A percentile compares a stretch with the other conserved stretches of the same genome.
phyloP scores from a whole-genome alignment of 2,329 filamentous ascomycete genomes.

The Pezicula radicicola region DNA sequence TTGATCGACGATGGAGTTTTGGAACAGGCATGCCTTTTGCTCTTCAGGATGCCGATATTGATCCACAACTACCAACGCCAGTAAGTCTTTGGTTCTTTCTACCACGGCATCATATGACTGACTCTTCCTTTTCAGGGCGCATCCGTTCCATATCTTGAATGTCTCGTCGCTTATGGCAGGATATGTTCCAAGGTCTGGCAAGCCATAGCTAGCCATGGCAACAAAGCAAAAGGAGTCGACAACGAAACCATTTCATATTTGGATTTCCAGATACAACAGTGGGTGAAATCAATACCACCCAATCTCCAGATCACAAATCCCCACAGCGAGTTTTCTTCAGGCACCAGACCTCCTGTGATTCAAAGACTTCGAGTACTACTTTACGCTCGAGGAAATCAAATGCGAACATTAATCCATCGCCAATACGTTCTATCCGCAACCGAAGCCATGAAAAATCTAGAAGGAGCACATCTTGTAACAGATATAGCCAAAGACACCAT shows the following conservation, averaged over 20 bases:
- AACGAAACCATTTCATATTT: slow-evolving; percentile 75
- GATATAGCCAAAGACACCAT: slow-evolving; percentile 77
- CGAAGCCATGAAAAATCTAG: slow-evolving; percentile 74
- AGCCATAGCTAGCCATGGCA: slow-evolving; percentile 69
- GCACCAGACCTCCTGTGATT: slow-evolving; percentile 38
- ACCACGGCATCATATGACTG: slow-evolving; percentile 1
- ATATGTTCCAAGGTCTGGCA: slow-evolving; percentile 86
- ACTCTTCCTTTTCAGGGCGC: slow-evolving; percentile 15
- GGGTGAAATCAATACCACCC: slow-evolving; percentile 74
- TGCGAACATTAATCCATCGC: slow-evolving; percentile 85
- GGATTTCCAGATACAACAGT: slow-evolving; percentile 80
- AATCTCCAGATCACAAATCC: slow-evolving; percentile 51
- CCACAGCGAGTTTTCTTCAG: slow-evolving; percentile 37
- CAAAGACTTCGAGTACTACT: slow-evolving; percentile 78
- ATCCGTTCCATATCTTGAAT: slow-evolving; percentile 64
- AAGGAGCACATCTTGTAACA: slow-evolving; percentile 70
- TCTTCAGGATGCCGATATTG: slow-evolving; percentile 82
- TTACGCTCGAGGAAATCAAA: slow-evolving; percentile 84
- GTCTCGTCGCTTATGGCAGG: slow-evolving; percentile 81
- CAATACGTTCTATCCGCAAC: slow-evolving; percentile 82
- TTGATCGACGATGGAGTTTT: slow-evolving; percentile 86
- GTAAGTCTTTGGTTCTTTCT: slow-evolving; percentile 46
- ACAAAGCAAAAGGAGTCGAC: slow-evolving; percentile 54
- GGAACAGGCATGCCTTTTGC: slow-evolving; percentile 86
- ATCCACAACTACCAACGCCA: slow-evolving; percentile 73